Evolutionary conservation across 2,329 filamentous ascomycete species (phyloP), one percentile per base, ranked within the genome.

Genomic region (Phoma herbarum): DNA sequence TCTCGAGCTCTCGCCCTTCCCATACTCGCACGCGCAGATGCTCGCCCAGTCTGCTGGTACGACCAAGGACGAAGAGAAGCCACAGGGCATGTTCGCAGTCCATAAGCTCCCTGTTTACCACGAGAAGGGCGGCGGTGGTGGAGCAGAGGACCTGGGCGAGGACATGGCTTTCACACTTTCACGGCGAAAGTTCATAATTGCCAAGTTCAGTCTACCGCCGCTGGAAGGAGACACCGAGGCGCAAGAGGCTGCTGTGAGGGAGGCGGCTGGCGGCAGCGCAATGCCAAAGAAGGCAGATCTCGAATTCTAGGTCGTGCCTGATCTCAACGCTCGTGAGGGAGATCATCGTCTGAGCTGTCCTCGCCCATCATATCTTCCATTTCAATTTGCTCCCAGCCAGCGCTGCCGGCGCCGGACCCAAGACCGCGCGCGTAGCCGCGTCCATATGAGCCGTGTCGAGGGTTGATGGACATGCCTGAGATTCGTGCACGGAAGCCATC

Each of bases 101-200:
- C 92, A 96, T 75, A 89, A 89, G 52, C 78, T 98, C 33, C 94
- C 95, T 0, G 83, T 97, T 0, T 89, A 92, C 65, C 91, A 96
- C 59, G 94, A 98, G 74, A 92, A 91, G 65, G 94, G 95, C 1
- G 93, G 93, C 2, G 92, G 92, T 14, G 89, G 87, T 10, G 83
- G 85, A 37, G 88, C 76, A 1, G 79, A 80, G 26, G 79, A 87
- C 62, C 84, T 89, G 52, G 88, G 91, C 23, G 91, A 96, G 71
- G 93, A 97, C 77, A 85, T 97, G 77, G 93, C 93, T 4, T 99
- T 99, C 76, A 93, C 88, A 60, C 79, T 99, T 50, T 97, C 92
- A 75, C 84, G 92, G 69, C 88, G 86, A 68, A 93, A 92, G 50
- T 87, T 99, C 65, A 85, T 92, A 37, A 92, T 99, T 63, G 91